Percentiles rank a stretch among this genome's conserved stretches.
Evolutionary conservation across 2,329 filamentous ascomycete genomes (phyloP).

Genomic region (Hymenotorrendiella dingleyae): DNA sequence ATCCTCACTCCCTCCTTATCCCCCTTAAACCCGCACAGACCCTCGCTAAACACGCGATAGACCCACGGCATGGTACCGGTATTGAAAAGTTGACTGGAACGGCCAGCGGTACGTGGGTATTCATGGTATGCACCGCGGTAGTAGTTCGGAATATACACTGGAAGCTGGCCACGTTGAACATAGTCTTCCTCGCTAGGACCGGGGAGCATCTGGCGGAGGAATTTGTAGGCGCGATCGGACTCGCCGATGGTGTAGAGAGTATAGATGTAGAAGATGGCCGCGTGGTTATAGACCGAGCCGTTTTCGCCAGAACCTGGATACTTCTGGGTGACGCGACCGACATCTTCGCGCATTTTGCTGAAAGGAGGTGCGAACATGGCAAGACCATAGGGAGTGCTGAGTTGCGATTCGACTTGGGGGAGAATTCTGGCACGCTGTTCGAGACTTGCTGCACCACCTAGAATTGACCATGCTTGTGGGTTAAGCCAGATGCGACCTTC

Average conservation of each 20-base stretch:
- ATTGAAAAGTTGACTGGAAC: constrained; percentile 52
- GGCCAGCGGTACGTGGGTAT: constrained; percentile 46
- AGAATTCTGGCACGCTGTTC: constrained; percentile 41
- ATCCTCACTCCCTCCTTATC: constrained; percentile 41
- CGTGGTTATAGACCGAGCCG: constrained; percentile 53
- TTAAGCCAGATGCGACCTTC: constrained; percentile 55
- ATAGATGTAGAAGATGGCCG: constrained; percentile 48
- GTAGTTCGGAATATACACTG: constrained; percentile 53
- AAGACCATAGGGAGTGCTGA: constrained; percentile 47
- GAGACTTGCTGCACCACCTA: constrained; percentile 43
- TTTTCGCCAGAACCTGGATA: constrained; percentile 53
- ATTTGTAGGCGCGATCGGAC: constrained; percentile 43
- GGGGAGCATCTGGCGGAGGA: constrained; percentile 48
- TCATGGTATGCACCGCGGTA: constrained; percentile 46
- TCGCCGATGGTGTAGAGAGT: constrained; percentile 46
- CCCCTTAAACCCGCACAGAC: constrained; percentile 47
- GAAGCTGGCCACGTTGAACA: constrained; percentile 47
- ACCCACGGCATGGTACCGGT: constrained; percentile 53
- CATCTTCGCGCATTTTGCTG: constrained; percentile 50
- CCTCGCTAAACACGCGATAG: constrained; percentile 50
- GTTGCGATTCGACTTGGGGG: constrained; percentile 43
- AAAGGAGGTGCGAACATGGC: constrained; percentile 51
- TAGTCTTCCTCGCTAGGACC: constrained; percentile 47
- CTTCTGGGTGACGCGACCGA: constrained; percentile 54
- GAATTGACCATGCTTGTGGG: constrained; percentile 50